Percentiles rank a stretch among this genome's conserved stretches.
phyloP scores from a whole-genome alignment of 768 basidiomycete genomes.

The Chiua virens region DNA sequence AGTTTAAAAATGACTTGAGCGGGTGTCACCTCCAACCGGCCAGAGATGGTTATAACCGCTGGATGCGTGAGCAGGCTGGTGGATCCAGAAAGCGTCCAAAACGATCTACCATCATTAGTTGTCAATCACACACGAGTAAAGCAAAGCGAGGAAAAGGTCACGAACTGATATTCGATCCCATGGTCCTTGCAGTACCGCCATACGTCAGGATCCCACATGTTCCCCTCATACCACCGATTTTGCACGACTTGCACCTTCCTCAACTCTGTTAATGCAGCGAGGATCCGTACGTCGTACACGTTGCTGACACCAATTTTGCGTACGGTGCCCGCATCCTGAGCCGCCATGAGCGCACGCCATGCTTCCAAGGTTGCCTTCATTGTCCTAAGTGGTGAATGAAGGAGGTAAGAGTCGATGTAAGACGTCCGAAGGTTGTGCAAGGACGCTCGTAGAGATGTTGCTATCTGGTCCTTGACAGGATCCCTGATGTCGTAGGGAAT shows the following conservation, averaged over 20 bases:
- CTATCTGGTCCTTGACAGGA: constrained; percentile 58
- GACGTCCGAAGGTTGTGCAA: constrained; percentile 66
- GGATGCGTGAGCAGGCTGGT: constrained; percentile 58
- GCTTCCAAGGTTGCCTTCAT: constrained; percentile 63
- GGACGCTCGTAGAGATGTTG: constrained; percentile 60
- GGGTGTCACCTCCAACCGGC: constrained; percentile 50
- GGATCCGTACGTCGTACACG: constrained; percentile 59
- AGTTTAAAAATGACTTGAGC: constrained; percentile 70
- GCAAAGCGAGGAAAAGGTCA: neutral
- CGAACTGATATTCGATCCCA: constrained; percentile 72
- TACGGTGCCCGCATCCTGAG: constrained; percentile 67
- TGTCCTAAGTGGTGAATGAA: constrained; percentile 72
- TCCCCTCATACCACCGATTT: constrained; percentile 83
- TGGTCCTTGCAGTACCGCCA: constrained; percentile 62
- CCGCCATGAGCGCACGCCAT: constrained; percentile 58
- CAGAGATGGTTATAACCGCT: constrained; percentile 43
- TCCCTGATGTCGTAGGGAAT: constrained; percentile 67
- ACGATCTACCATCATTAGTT: constrained; percentile 50
- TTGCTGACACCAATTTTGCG: constrained; percentile 75
- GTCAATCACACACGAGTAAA: neutral
- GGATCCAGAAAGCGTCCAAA: constrained; percentile 87
- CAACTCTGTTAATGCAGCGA: constrained; percentile 52
- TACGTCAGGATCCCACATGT: constrained; percentile 70
- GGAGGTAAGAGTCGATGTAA: constrained; percentile 75
- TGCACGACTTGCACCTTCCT: constrained; percentile 74